Evolutionary conservation across 371 early-diverging fungal genomes (phyloP).

Genomic region (Smittium culicis): DNA sequence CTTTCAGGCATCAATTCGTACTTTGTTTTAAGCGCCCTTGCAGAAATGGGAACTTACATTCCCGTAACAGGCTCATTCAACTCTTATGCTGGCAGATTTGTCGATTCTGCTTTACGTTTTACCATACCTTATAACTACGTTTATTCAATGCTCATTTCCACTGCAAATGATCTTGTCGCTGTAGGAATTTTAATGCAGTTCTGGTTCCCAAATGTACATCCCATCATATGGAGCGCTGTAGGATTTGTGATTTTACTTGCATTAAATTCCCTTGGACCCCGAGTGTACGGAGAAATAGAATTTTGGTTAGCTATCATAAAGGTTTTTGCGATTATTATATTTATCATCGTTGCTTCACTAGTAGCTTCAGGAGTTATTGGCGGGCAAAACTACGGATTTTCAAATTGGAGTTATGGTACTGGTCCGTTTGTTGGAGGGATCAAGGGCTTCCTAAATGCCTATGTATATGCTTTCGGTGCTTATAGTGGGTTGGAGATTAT

Average conservation of each 20-base stretch:
- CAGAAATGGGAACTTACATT: conserved; percentile 71
- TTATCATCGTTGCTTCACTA: conserved; percentile 58
- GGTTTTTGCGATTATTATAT: conserved; percentile 48
- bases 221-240: conserved; percentile 44
- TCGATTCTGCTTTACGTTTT: conserved; percentile 67
- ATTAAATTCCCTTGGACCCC: conserved; percentile 48
- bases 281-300: conserved; percentile 58
- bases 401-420: conserved; percentile 57
- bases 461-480: conserved; percentile 67
- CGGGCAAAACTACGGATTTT: conserved; percentile 43
- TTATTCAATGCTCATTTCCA: conserved; percentile 67
- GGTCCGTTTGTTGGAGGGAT: conserved; percentile 57
- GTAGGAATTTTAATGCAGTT: conserved; percentile 63
- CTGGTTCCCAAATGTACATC: conserved; percentile 54
- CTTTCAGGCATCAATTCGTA: conserved; percentile 65
- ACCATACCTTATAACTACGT: conserved; percentile 69
- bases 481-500: conserved; percentile 73
- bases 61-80: conserved; percentile 74
- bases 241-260: conserved; percentile 41
- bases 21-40: conserved; percentile 64
- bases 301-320: conserved; percentile 56
- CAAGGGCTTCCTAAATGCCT: conserved; percentile 48
- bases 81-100: conserved; percentile 65
- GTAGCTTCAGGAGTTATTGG: conserved; percentile 50
- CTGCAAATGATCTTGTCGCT: conserved; percentile 66